Percentiles rank a stretch among this genome's conserved stretches.
These are phyloP conservation scores for Anthoceros angustus DNA, from an alignment of 225 moss, liverwort and hornwort species.

Conservation along the genomic window DNA sequence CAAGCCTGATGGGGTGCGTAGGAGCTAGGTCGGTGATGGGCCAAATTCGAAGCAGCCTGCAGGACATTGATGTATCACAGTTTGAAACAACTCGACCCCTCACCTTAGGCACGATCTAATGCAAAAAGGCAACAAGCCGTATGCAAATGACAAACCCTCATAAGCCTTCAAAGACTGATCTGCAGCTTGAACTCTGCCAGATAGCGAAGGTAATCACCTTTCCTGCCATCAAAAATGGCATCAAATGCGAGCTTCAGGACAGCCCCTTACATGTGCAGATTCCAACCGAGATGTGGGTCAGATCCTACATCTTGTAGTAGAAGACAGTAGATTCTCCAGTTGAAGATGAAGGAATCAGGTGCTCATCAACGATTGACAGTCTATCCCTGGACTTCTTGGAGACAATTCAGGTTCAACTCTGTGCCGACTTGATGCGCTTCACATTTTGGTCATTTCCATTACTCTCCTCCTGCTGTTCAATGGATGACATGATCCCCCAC, in stretches of 20 bases:
- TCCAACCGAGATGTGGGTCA: too few species aligned
- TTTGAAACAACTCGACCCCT: too few species aligned
- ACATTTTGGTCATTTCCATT: conserved; percentile 80
- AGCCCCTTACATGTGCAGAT: neutral
- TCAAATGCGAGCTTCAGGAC: neutral
- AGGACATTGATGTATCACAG: too few species aligned
- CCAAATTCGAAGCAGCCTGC: too few species aligned
- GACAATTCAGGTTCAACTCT: conserved; percentile 79
- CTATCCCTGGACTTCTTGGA: conserved; percentile 77
- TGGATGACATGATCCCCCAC: conserved; percentile 78
- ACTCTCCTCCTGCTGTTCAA: conserved; percentile 80
- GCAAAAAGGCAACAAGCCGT: too few species aligned
- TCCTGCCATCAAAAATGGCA: conserved; percentile 22
- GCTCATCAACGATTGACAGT: conserved; percentile 68
- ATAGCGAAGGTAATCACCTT: conserved; percentile 73
- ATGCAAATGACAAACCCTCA: conserved; percentile 23
- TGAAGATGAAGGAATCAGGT: conserved; percentile 71
- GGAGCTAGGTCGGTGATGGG: too few species aligned
- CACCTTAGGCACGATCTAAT: too few species aligned
- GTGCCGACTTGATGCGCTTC: conserved; percentile 69
- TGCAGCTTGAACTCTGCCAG: conserved; percentile 69
- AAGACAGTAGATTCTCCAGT: conserved; percentile 86
- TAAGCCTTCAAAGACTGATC: conserved; percentile 83
- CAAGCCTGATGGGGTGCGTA: too few species aligned
- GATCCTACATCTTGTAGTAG: conserved; percentile 68